These are phyloP conservation scores for Salix viminalis DNA, from an alignment of 345 rosid genomes.

Conservation along the genomic window DNA sequence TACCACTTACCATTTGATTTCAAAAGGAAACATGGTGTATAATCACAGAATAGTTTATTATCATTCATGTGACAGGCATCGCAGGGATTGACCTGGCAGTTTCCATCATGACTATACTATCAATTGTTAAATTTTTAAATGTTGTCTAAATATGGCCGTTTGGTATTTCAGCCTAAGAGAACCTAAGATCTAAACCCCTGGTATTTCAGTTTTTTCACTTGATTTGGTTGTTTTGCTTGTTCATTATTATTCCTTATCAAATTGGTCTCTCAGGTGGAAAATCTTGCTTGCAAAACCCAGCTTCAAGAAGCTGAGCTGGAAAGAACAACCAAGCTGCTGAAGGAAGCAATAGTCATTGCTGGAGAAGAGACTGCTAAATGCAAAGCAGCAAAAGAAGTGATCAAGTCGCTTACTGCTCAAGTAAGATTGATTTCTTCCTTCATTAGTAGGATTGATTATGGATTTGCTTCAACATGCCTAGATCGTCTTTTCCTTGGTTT, in stretches of 20 bases:
- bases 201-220: not conserved
- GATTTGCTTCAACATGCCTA: not conserved
- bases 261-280: constrained; percentile 63
- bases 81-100: not conserved
- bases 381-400: constrained; percentile 98
- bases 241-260: constrained; percentile 18
- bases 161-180: not conserved
- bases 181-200: not conserved
- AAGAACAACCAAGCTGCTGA: constrained; percentile 77
- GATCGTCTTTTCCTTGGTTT: not conserved
- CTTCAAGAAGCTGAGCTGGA: constrained; percentile 89
- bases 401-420: constrained; percentile 94
- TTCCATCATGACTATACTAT: not conserved
- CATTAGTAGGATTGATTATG: not conserved
- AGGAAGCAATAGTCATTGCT: constrained; percentile 80
- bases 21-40: constrained; percentile 71
- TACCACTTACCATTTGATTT: constrained; percentile 88
- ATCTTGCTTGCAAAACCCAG: constrained; percentile 73
- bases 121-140: not conserved
- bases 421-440: constrained; percentile 39
- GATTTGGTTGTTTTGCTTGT: constrained; percentile 7
- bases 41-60: constrained; percentile 87
- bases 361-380: constrained; percentile 88
- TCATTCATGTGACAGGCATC: constrained; percentile 67
- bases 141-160: not conserved